Percentiles rank a stretch among this genome's conserved stretches.
Evolutionary conservation across 306 rosid genomes (phyloP).

Genomic region (Quercus mongolica): DNA sequence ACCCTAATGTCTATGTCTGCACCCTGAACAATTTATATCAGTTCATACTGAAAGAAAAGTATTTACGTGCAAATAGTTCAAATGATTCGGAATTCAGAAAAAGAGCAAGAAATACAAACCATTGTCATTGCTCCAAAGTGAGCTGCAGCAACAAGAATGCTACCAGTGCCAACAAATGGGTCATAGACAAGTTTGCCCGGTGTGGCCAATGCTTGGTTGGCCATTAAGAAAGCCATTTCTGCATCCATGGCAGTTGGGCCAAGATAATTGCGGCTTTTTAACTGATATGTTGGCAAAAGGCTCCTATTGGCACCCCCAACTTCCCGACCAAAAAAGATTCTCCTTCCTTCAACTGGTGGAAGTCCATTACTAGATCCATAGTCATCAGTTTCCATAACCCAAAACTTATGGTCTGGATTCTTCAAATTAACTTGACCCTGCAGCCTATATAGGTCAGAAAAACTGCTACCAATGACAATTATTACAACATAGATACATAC

Average conservation of each 20-base stretch:
- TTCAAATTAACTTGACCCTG: slow-evolving; percentile 85
- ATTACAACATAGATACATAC: neutral
- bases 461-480: slow-evolving; percentile 16
- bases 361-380: slow-evolving; percentile 79
- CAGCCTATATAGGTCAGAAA: neutral
- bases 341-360: slow-evolving; percentile 70
- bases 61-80: neutral
- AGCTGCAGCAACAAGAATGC: slow-evolving; percentile 87
- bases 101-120: slow-evolving; percentile 43
- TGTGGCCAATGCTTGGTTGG: slow-evolving; percentile 79
- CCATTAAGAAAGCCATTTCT: slow-evolving; percentile 94
- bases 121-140: slow-evolving; percentile 97
- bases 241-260: slow-evolving; percentile 99
- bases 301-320: slow-evolving; percentile 87
- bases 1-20: slow-evolving; percentile 99
- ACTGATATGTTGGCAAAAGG: slow-evolving; percentile 86
- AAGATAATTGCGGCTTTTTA: slow-evolving; percentile 89
- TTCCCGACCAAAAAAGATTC: slow-evolving; percentile 90
- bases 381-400: slow-evolving; percentile 84
- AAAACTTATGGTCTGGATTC: slow-evolving; percentile 83
- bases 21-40: slow-evolving; percentile 62
- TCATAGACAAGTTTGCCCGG: slow-evolving; percentile 85
- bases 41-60: slow-evolving; percentile 19
- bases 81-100: neutral
- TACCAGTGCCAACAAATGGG: slow-evolving; percentile 97